Conservation (phyloP, 495 filamentous ascomycete genomes). For the Aspergillus nanangensis region DNA sequence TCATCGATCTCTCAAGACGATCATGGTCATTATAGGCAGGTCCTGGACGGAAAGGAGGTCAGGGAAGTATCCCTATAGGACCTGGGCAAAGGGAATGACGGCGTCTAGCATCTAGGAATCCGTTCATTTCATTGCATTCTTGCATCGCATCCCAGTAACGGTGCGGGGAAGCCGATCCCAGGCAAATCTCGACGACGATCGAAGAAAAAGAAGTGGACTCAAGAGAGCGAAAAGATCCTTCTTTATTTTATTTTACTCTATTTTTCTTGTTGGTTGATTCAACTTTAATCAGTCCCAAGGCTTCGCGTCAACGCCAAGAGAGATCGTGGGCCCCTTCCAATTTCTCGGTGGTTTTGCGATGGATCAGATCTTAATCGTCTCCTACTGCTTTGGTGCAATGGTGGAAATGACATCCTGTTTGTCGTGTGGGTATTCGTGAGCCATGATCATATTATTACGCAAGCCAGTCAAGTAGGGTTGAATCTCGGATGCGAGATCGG, state of each 20-base stretch:
- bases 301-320: constrained; percentile 19
- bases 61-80: background rate
- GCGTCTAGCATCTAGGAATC: background rate
- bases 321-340: constrained; percentile 11
- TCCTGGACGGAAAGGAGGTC: background rate
- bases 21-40: background rate
- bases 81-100: background rate
- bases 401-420: constrained; percentile 2
- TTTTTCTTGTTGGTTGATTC: too few species aligned
- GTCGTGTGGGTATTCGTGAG: background rate
- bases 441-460: constrained; percentile 6
- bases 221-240: too few species aligned
- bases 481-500: constrained; percentile 2
- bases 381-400: background rate
- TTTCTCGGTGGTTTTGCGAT: constrained; percentile 5
- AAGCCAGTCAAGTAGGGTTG: constrained; percentile 4
- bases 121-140: too few species aligned
- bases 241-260: too few species aligned
- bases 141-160: constrained; percentile 3
- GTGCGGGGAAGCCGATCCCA: constrained; percentile 23
- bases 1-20: constrained; percentile 1
- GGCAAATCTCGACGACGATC: constrained; percentile 15
- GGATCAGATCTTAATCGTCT: too few species aligned
- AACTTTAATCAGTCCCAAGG: constrained; percentile 21
- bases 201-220: constrained; percentile 15